A percentile compares a stretch with the other conserved stretches of the same genome.
Conservation (phyloP, 2,329 filamentous ascomycete species). For the Emmonsia crescens region DNA sequence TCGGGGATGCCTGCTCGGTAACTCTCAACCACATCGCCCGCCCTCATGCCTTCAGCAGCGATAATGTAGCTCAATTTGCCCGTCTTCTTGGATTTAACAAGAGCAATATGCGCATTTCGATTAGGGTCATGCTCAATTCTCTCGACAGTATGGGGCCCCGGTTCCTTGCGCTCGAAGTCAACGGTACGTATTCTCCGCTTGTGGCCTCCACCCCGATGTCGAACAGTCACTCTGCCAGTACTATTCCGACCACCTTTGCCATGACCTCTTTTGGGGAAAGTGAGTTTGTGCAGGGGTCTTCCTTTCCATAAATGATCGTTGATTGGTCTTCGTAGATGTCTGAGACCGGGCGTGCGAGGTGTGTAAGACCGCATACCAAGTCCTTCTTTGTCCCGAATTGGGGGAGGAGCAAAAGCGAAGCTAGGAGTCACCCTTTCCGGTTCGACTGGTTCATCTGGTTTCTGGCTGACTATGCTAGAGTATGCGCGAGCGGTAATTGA, state of each 20-base stretch:
- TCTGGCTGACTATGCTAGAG: conserved; percentile 36
- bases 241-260: conserved; percentile 88
- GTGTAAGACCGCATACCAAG: conserved; percentile 70
- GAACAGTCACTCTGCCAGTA: conserved; percentile 71
- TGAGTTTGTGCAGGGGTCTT: conserved; percentile 68
- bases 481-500: conserved; percentile 41
- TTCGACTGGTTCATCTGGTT: conserved; percentile 13
- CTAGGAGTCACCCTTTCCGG: conserved; percentile 7
- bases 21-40: conserved; percentile 84
- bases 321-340: conserved; percentile 82
- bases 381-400: conserved; percentile 31
- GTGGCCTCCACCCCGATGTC: conserved; percentile 84
- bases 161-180: conserved; percentile 69
- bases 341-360: conserved; percentile 80
- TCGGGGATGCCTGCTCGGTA: conserved; percentile 82
- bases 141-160: conserved; percentile 80
- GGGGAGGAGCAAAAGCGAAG: conserved; percentile 36
- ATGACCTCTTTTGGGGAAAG: conserved; percentile 85
- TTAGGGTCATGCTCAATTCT: conserved; percentile 94
- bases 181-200: conserved; percentile 87
- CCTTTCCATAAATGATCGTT: conserved; percentile 98
- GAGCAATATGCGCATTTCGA: conserved; percentile 82
- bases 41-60: conserved; percentile 86
- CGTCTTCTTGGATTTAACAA: conserved; percentile 65
- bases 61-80: conserved; percentile 79